Base-by-base conservation (phyloP, 352 stramenopile genomes). In the Labyrinthula sp. region DNA sequence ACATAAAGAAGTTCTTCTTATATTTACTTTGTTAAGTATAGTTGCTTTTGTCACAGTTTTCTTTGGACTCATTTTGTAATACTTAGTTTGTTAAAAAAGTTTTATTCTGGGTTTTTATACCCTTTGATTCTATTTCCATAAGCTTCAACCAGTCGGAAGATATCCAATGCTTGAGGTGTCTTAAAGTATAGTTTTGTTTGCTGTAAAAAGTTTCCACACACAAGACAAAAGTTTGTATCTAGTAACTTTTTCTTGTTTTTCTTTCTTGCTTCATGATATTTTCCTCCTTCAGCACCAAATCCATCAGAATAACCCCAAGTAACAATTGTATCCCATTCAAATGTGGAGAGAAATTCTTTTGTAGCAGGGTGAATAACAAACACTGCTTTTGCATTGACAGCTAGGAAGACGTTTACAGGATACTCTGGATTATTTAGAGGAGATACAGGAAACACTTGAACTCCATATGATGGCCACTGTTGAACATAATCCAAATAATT, bases 261-360 rank as follows among this genome's bases (percentile, higher is more conserved):
- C n/a, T n/a, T n/a, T n/a, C n/a, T n/a, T n/a, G n/a, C n/a, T n/a
- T n/a, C n/a, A n/a, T n/a, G n/a, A n/a, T n/a, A n/a, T n/a, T n/a
- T n/a, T n/a, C n/a, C n/a, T n/a, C n/a, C n/a, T n/a, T n/a, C n/a
- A n/a, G n/a, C n/a, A n/a, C n/a, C n/a, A n/a, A n/a, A n/a, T n/a
- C n/a, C n/a, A n/a, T n/a, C n/a, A 26, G 64, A 77, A 50, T 81
- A 75, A 2, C 73, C 71, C 73, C 73, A 82, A 18, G 52, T 81
- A 5, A 66, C 64, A 30, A 82, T 64, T 20, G 74, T 63, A n/a
- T 56, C 57, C 43, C 77, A 81, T 9, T 61, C 47, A 46, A 71
- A 77, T 10, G 73, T 45, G n/a, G 58, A 52, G 12, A 82, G 38
- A 8, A 72, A 49, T 43, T 71, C 62, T 30, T 77, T 70, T 30